Conservation (phyloP, 371 early-diverging fungal genomes). For the Saksenaea oblongispora region DNA sequence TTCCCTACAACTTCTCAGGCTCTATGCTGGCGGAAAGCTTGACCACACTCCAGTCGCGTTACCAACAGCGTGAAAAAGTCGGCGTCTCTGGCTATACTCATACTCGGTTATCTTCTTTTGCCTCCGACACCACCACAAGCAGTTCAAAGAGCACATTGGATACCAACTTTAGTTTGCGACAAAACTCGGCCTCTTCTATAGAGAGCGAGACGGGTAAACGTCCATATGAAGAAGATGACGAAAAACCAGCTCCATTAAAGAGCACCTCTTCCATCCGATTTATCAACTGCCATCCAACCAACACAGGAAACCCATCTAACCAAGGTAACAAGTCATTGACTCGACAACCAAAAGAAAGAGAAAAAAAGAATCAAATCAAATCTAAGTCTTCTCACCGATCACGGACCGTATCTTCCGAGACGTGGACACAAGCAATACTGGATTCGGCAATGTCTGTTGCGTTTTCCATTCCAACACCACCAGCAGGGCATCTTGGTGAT, state of each 20-base stretch:
- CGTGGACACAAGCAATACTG: neutral
- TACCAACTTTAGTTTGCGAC: neutral
- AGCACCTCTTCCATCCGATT: neutral
- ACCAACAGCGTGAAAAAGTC: constrained; percentile 2
- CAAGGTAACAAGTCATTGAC: neutral
- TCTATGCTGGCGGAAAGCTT: constrained; percentile 10
- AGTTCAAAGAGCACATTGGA: neutral
- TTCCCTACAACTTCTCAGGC: neutral
- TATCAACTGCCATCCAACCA: neutral
- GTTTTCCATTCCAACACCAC: neutral
- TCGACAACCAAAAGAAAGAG: neutral
- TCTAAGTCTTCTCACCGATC: neutral
- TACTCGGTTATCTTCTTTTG: neutral
- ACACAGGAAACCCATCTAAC: neutral
- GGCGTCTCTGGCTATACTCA: constrained; percentile 10
- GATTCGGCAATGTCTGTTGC: neutral
- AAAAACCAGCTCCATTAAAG: neutral
- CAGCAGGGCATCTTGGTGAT: neutral
- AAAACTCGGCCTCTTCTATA: neutral
- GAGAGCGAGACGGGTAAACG: neutral
- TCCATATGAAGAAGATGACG: neutral
- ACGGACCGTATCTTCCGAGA: neutral
- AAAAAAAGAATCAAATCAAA: neutral
- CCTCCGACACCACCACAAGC: neutral
- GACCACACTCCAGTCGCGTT: neutral